Conservation (phyloP, 2,329 filamentous ascomycete species). For the Fusarium cyanostomum region DNA sequence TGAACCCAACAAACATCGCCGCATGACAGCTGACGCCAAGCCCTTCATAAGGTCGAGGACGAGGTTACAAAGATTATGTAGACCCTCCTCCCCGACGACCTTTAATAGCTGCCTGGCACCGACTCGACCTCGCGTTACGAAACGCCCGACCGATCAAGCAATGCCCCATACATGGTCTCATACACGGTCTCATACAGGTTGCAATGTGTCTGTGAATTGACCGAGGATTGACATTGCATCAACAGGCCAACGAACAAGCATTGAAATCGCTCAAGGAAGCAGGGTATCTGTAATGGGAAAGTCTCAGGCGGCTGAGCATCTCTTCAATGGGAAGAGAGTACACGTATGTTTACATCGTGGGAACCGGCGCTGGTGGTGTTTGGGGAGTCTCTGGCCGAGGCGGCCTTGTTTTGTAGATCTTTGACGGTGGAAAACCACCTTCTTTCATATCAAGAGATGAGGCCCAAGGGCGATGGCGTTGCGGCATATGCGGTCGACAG, state of each 20-base stretch:
- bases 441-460: slow-evolving; percentile 54
- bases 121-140: slow-evolving; percentile 24
- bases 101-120: slow-evolving; percentile 32
- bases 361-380: slow-evolving; percentile 43
- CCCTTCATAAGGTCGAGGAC: slow-evolving; percentile 76
- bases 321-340: slow-evolving; percentile 49
- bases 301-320: slow-evolving; percentile 46
- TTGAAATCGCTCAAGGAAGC: slow-evolving; percentile 42
- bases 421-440: slow-evolving; percentile 56
- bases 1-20: slow-evolving; percentile 21
- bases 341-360: slow-evolving; percentile 42
- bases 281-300: slow-evolving; percentile 46
- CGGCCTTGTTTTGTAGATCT: slow-evolving; percentile 54
- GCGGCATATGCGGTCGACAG: slow-evolving; percentile 15
- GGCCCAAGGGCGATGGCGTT: slow-evolving; percentile 27
- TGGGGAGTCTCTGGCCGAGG: slow-evolving; percentile 45
- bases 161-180: slow-evolving; percentile 13
- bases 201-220: slow-evolving; percentile 18
- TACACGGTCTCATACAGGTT: slow-evolving; percentile 18
- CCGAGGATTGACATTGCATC: slow-evolving; percentile 44
- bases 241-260: slow-evolving; percentile 43
- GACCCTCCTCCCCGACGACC: slow-evolving; percentile 37
- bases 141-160: slow-evolving; percentile 34
- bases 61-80: slow-evolving; percentile 93
- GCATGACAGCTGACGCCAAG: slow-evolving; percentile 46